These are phyloP conservation scores for Kappamyces sp. DNA, from an alignment of 192 early-diverging fungal species.

Conservation along the genomic window DNA sequence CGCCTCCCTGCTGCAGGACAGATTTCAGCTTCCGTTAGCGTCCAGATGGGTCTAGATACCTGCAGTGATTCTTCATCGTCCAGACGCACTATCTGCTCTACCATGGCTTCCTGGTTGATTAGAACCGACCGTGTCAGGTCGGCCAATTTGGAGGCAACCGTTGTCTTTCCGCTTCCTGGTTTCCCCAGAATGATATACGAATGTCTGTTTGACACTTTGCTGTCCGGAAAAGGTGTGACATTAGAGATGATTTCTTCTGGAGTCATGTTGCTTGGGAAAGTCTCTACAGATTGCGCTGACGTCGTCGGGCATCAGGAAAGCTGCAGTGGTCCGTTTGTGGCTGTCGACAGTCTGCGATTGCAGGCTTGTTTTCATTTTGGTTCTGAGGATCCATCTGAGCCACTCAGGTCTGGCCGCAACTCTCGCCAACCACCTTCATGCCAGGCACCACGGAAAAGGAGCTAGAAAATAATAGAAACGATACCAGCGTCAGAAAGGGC, in stretches of 20 bases:
- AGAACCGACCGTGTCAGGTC: slow-evolving; percentile 14
- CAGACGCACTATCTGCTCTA: slow-evolving; percentile 15
- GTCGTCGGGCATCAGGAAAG: background rate
- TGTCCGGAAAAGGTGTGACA: background rate
- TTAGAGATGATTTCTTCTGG: background rate
- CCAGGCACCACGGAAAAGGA: no score
- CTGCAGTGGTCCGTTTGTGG: background rate
- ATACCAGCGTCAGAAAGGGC: no score
- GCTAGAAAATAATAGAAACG: no score
- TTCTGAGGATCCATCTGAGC: no score
- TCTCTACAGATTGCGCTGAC: background rate
- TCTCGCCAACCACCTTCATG: no score
- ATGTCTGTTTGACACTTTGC: background rate
- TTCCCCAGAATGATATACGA: slow-evolving; percentile 38
- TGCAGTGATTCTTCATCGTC: background rate
- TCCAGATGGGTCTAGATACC: background rate
- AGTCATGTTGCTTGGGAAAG: background rate
- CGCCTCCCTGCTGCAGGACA: slow-evolving; percentile 18
- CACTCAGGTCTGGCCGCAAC: no score
- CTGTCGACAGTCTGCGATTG: no score
- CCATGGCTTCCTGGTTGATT: slow-evolving; percentile 24
- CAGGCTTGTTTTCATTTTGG: no score
- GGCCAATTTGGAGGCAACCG: slow-evolving; percentile 33
- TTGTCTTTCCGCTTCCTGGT: slow-evolving; percentile 34
- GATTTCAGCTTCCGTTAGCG: slow-evolving; percentile 11